Evolutionary conservation across 2,329 filamentous ascomycete genomes (phyloP).

Genomic region (Tolypocladium endophyticum): DNA sequence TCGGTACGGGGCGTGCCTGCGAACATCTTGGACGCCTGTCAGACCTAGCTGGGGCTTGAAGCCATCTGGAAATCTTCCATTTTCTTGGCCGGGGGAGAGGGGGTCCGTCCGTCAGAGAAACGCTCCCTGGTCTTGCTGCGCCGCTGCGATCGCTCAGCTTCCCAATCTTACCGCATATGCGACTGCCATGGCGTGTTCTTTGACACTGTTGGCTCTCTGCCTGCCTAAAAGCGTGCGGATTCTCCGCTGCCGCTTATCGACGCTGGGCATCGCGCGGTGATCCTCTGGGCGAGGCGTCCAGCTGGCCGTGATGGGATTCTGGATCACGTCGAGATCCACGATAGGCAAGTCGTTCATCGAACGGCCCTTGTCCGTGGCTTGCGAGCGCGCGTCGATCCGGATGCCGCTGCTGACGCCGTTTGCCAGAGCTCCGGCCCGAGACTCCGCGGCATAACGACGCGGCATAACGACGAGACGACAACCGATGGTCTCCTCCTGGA

Average conservation of each 20-base stretch:
- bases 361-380: not conserved
- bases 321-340: not conserved
- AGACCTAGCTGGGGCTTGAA: not conserved
- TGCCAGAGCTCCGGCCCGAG: not conserved
- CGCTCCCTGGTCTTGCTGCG: not conserved
- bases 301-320: not conserved
- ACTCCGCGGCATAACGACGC: not conserved
- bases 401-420: not conserved
- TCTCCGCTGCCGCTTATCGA: not conserved
- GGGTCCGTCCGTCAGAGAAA: too few species aligned
- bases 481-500: not conserved
- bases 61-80: not conserved
- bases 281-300: not conserved
- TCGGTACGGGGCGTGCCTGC: not conserved
- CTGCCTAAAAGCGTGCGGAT: not conserved
- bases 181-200: not conserved
- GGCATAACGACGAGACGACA: not conserved
- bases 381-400: not conserved
- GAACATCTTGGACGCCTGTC: not conserved
- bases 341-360: not conserved
- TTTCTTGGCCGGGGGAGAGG: not conserved
- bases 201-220: not conserved
- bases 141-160: not conserved
- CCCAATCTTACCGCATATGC: conserved; percentile 2
- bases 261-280: not conserved